A percentile compares a stretch with the other conserved stretches of the same genome.
Conservation (phyloP, 768 basidiomycete genomes). For the Auriscalpium orientale region DNA sequence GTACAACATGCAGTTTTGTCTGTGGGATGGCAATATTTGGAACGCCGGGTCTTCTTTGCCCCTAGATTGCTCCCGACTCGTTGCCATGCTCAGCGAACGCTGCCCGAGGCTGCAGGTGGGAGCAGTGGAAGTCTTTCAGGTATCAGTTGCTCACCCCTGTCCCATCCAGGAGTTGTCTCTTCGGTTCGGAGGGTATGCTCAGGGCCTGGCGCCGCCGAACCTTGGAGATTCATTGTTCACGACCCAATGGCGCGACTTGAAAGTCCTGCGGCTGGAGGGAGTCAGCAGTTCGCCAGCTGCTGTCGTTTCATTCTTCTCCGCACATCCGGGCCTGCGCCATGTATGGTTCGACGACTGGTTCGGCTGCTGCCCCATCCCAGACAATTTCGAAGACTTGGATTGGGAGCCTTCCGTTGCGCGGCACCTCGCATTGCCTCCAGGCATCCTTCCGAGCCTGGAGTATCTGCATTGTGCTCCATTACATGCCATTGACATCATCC, state of each 20-base stretch:
- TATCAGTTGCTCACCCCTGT: background rate
- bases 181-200: background rate
- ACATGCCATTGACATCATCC: too few species aligned
- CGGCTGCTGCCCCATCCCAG: too few species aligned
- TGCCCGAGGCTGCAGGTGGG: background rate
- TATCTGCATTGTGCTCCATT: too few species aligned
- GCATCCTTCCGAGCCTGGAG: too few species aligned
- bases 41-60: background rate
- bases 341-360: too few species aligned
- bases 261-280: background rate
- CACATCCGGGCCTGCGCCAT: background rate
- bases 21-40: background rate
- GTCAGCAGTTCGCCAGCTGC: background rate
- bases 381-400: too few species aligned
- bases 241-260: background rate
- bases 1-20: background rate
- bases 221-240: background rate
- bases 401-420: too few species aligned
- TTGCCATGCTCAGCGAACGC: background rate
- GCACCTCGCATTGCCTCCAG: too few species aligned
- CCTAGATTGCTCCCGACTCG: background rate
- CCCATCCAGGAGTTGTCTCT: background rate
- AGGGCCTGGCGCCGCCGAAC: background rate
- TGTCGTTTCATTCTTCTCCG: background rate
- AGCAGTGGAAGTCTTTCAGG: background rate